Evolutionary conservation across 257 asterid species (phyloP).

Genomic region (Schizonepeta tenuifolia): DNA sequence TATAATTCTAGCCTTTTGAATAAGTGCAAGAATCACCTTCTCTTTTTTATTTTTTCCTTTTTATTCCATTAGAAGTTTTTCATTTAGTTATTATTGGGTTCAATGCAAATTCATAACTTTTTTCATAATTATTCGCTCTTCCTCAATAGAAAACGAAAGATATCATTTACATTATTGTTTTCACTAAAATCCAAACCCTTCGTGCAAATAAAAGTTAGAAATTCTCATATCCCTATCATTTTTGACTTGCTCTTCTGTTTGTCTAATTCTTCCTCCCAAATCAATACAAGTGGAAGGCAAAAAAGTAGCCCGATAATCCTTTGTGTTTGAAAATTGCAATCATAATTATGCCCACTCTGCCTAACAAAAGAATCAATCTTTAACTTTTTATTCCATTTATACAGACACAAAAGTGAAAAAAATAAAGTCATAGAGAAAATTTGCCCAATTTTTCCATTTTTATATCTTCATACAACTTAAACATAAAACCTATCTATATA

Average conservation of each 20-base stretch:
- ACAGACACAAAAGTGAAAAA: constrained; percentile 2
- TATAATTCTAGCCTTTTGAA: too few species aligned
- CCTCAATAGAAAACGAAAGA: neutral
- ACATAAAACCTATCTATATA: neutral
- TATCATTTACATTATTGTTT: neutral
- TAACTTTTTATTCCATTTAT: constrained; percentile 8
- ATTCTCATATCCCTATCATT: neutral
- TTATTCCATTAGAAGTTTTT: too few species aligned
- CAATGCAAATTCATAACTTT: too few species aligned
- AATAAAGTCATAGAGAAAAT: neutral
- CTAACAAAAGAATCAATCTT: constrained; percentile 38
- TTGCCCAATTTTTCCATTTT: neutral
- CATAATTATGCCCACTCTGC: constrained; percentile 43
- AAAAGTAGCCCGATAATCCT: constrained; percentile 31
- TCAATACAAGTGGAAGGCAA: constrained; percentile 32
- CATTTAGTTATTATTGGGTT: too few species aligned
- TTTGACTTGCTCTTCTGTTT: constrained; percentile 27
- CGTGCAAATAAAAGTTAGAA: neutral
- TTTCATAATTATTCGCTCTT: too few species aligned
- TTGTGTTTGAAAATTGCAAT: constrained; percentile 29
- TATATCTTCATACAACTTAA: neutral
- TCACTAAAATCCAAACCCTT: constrained; percentile 9
- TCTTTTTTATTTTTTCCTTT: too few species aligned
- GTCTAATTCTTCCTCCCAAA: constrained; percentile 7
- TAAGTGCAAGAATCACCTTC: neutral